Conservation (phyloP, 2,329 filamentous ascomycete genomes). For the Hyphodiscus sp. region DNA sequence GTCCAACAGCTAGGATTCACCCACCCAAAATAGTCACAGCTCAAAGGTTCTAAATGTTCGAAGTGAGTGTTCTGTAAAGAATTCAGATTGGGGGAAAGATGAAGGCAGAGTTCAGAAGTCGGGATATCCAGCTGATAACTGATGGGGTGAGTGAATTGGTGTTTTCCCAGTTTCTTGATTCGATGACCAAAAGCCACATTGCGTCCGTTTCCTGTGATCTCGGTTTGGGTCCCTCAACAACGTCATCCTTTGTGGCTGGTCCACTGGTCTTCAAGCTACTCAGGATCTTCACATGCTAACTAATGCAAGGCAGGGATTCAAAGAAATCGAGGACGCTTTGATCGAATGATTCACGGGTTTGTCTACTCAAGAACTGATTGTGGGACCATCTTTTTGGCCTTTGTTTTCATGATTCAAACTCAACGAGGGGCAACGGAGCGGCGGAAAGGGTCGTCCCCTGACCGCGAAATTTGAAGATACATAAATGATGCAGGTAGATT, state of each 20-base stretch:
- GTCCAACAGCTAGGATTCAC: background rate
- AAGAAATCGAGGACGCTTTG: background rate
- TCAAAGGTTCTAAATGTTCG: background rate
- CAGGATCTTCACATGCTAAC: constrained; percentile 7
- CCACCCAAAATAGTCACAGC: background rate
- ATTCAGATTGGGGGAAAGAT: background rate
- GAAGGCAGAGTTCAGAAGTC: background rate
- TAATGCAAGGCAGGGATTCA: background rate
- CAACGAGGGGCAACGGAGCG: background rate
- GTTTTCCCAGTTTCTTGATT: background rate
- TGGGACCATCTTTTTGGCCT: background rate
- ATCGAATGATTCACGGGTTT: no score
- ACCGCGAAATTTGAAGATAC: background rate
- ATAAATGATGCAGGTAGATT: background rate
- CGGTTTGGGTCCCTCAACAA: background rate
- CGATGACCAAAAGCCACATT: background rate
- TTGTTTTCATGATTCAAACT: background rate
- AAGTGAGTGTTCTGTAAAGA: background rate
- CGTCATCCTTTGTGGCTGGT: background rate
- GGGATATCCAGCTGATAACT: background rate
- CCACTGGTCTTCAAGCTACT: background rate
- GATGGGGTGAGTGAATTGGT: background rate
- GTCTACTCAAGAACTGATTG: background rate
- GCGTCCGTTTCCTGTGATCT: background rate
- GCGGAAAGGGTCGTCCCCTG: background rate